Conservation (phyloP, 2,329 filamentous ascomycete species). For the Calonectria pauciramosa region DNA sequence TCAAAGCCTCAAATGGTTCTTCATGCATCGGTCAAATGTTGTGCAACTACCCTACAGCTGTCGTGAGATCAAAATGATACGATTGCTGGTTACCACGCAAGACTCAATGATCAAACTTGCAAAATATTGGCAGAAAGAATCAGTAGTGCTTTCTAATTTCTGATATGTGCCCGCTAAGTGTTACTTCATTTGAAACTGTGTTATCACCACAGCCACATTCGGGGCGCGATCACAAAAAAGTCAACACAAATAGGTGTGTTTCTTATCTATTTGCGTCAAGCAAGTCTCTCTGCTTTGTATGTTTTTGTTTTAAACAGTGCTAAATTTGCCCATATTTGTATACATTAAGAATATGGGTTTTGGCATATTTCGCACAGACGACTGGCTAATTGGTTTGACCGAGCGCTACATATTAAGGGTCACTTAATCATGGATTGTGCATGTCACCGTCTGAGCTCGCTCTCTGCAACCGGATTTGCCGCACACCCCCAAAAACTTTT, state of each 20-base stretch:
- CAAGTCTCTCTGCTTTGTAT: too few relatives aligned
- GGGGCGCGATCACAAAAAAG: not conserved
- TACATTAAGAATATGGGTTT: not conserved
- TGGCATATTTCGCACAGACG: not conserved
- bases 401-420: not conserved
- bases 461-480: not conserved
- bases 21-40: not conserved
- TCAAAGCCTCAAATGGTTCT: not conserved
- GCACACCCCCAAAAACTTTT: not conserved
- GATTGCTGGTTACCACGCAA: not conserved
- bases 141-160: too few relatives aligned
- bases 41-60: not conserved
- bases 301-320: not conserved
- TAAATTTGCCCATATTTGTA: not conserved
- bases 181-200: not conserved
- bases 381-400: not conserved
- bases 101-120: not conserved
- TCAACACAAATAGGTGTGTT: too few relatives aligned
- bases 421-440: not conserved
- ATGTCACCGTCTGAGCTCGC: not conserved
- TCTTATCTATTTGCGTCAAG: not conserved
- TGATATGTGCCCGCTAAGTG: not conserved
- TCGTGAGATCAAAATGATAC: not conserved
- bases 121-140: not conserved
- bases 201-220: not conserved